Conservation (phyloP, 2,329 filamentous ascomycete species). For the Shiraia sp. region DNA sequence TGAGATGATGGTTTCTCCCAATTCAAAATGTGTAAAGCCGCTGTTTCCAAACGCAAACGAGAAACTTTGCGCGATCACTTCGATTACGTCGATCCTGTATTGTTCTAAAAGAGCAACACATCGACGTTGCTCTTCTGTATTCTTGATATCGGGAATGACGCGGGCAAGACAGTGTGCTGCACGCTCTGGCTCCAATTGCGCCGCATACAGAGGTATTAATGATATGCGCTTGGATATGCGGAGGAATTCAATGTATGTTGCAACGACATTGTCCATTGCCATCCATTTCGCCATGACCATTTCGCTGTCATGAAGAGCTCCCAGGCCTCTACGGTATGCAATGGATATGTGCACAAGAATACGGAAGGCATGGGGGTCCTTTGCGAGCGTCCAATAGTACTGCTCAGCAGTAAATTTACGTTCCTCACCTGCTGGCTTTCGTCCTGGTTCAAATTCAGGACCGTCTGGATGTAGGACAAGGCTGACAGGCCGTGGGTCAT, state of each 20-base stretch:
- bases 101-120: constrained; percentile 76
- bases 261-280: constrained; percentile 72
- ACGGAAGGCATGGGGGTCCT: constrained; percentile 50
- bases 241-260: constrained; percentile 80
- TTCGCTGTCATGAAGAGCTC: constrained; percentile 12
- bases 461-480: constrained; percentile 39
- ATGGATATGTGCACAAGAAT: constrained; percentile 62
- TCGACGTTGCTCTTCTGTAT: constrained; percentile 65
- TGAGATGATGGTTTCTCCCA: constrained; percentile 20
- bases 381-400: constrained; percentile 39
- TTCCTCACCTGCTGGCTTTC: constrained; percentile 21
- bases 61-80: constrained; percentile 74
- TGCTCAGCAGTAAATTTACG: constrained; percentile 26
- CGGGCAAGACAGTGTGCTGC: constrained; percentile 73
- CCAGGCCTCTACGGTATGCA: constrained; percentile 60
- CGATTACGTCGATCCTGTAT: constrained; percentile 71
- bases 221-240: constrained; percentile 73
- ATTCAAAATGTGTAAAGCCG: constrained; percentile 30
- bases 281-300: constrained; percentile 31
- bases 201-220: constrained; percentile 85
- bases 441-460: constrained; percentile 14
- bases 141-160: constrained; percentile 74
- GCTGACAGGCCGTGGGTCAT: constrained; percentile 30
- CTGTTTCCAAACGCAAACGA: constrained; percentile 41
- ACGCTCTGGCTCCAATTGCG: constrained; percentile 68